A percentile compares a stretch with the other conserved stretches of the same genome.
Conservation (phyloP, 2,329 filamentous ascomycete genomes). For the Fusarium haematococcum region DNA sequence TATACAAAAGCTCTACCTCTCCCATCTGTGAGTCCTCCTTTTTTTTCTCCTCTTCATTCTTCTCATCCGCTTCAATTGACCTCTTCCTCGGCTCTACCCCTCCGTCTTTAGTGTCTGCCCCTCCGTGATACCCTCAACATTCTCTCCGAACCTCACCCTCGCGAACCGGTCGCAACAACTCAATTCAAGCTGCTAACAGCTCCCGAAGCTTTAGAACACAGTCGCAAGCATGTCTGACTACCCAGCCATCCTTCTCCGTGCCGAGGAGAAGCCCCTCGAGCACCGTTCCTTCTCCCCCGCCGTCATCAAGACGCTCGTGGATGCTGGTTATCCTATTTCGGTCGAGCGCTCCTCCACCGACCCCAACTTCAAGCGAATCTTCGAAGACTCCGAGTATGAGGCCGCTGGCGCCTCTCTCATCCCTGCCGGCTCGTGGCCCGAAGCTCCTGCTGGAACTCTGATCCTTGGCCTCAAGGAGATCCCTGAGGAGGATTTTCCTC, state of each 20-base stretch:
- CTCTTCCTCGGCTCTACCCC: constrained; percentile 6
- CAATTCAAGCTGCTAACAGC: constrained; percentile 14
- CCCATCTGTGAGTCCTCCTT: not conserved
- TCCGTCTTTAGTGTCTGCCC: not conserved
- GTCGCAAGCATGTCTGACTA: constrained; percentile 44
- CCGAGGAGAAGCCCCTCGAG: constrained; percentile 68
- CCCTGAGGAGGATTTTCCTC: constrained; percentile 74
- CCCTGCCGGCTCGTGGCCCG: constrained; percentile 73
- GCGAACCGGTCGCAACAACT: not conserved
- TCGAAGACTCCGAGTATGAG: constrained; percentile 71
- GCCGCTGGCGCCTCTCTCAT: constrained; percentile 74
- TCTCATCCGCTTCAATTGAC: constrained; percentile 6
- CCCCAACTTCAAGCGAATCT: constrained; percentile 72
- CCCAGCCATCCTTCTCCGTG: constrained; percentile 62
- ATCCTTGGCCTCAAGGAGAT: constrained; percentile 85
- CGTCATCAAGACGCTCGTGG: constrained; percentile 66
- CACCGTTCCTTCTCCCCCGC: constrained; percentile 54
- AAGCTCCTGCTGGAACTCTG: constrained; percentile 75
- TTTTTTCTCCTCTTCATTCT: not conserved
- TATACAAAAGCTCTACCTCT: constrained; percentile 2
- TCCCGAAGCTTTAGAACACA: not conserved
- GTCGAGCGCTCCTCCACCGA: constrained; percentile 67
- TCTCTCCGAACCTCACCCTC: not conserved
- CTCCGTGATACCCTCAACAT: not conserved
- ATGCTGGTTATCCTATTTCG: constrained; percentile 76